Conservation (phyloP, 208 protist species). For the Hexamita inflata region DNA sequence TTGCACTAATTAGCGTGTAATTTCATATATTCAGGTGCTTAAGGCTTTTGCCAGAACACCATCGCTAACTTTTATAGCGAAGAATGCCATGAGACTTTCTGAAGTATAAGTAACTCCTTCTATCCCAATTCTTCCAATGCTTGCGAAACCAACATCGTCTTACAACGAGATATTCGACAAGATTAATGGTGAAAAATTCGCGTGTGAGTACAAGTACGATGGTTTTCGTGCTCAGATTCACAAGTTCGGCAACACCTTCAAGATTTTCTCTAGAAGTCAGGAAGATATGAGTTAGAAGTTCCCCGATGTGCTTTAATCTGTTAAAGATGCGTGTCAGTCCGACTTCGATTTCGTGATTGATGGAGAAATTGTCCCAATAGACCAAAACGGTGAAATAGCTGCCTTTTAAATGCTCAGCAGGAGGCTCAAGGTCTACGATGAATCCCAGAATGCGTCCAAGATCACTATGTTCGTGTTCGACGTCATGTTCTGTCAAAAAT, state of each 20-base stretch:
- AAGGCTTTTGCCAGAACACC: neutral
- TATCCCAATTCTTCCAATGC: slow-evolving; percentile 88
- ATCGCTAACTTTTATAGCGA: neutral
- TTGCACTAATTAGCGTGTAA: neutral
- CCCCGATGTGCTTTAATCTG: slow-evolving; percentile 73
- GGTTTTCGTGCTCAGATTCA: slow-evolving; percentile 85
- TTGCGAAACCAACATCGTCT: slow-evolving; percentile 87
- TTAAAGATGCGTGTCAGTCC: slow-evolving; percentile 34
- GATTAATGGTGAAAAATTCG: slow-evolving; percentile 62
- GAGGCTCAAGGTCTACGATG: slow-evolving; percentile 64
- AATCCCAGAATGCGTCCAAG: slow-evolving; percentile 68
- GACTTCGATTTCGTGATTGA: too few relatives aligned
- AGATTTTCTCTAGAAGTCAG: slow-evolving; percentile 88
- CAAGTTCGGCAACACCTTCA: slow-evolving; percentile 55
- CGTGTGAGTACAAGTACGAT: slow-evolving; percentile 99
- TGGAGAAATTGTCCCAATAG: too few relatives aligned
- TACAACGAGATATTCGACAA: slow-evolving; percentile 56
- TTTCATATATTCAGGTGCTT: neutral
- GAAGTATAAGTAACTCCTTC: slow-evolving; percentile 44
- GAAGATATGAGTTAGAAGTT: slow-evolving; percentile 93
- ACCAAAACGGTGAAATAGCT: slow-evolving; percentile 91
- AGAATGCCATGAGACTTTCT: neutral
- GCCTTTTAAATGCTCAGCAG: neutral
- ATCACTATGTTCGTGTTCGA: slow-evolving; percentile 97
- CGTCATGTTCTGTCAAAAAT: slow-evolving; percentile 74